phyloP scores from a whole-genome alignment of 1,284 basidiomycete species.

The Cutaneotrichosporon daszewskae region DNA sequence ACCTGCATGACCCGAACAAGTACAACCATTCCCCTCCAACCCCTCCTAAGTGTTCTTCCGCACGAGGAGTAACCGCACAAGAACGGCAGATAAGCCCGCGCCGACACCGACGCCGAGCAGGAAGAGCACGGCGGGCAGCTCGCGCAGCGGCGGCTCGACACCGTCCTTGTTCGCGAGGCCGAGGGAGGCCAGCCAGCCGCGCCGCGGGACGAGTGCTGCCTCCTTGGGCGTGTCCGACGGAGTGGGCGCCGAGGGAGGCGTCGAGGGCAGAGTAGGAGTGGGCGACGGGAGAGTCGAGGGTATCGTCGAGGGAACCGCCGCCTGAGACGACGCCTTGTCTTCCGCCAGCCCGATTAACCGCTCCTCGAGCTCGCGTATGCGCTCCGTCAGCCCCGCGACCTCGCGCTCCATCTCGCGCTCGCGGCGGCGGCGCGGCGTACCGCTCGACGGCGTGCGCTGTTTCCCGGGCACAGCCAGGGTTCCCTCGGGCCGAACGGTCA shows the following conservation, averaged over 20 bases:
- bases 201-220: too few species aligned
- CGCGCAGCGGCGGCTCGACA: constrained; percentile 6
- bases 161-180: constrained; percentile 7
- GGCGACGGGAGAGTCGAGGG: too few species aligned
- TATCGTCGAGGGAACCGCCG: too few species aligned
- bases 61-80: constrained; percentile 5
- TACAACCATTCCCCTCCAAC: too few species aligned
- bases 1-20: too few species aligned
- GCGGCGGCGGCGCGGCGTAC: background rate
- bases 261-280: too few species aligned
- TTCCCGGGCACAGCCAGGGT: background rate
- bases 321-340: too few species aligned
- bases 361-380: constrained; percentile 17
- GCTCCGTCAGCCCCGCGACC: constrained; percentile 1
- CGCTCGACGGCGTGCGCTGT: background rate
- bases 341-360: too few species aligned
- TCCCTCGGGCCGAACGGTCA: constrained; percentile 9
- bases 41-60: background rate
- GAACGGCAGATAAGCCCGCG: constrained; percentile 9
- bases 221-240: too few species aligned
- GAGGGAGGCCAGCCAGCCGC: constrained; percentile 5
- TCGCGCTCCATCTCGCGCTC: constrained; percentile 5
- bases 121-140: constrained; percentile 13
- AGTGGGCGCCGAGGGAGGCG: background rate
- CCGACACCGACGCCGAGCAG: constrained; percentile 17